These are phyloP conservation scores for Gracilaria domingensis DNA, from an alignment of 23 red algal species.

Conservation along the genomic window DNA sequence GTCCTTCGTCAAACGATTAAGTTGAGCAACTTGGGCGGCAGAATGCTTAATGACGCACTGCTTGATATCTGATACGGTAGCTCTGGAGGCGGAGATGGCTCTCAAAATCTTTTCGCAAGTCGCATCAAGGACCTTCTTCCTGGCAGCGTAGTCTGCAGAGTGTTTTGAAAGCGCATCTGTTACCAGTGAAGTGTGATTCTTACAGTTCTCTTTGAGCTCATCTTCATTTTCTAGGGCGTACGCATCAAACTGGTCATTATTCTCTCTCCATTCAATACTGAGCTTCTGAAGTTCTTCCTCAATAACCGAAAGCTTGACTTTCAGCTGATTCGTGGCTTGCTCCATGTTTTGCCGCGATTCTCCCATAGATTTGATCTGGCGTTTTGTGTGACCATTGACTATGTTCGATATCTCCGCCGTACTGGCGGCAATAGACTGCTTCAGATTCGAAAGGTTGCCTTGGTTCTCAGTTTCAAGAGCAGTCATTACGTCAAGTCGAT, in stretches of 20 bases:
- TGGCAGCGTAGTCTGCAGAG: neutral
- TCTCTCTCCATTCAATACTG: neutral
- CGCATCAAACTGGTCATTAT: neutral
- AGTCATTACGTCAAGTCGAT: slow-evolving; percentile 33
- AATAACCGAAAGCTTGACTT: neutral
- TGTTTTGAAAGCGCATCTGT: neutral
- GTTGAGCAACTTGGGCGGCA: neutral
- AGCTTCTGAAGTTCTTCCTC: slow-evolving; percentile 11
- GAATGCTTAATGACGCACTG: slow-evolving; percentile 7
- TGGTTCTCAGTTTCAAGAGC: slow-evolving; percentile 53
- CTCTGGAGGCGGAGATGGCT: neutral
- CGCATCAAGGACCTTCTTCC: slow-evolving; percentile 4
- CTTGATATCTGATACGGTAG: slow-evolving; percentile 15
- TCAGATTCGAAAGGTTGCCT: slow-evolving; percentile 32
- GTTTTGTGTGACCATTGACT: neutral
- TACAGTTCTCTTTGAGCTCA: neutral
- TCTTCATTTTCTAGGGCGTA: neutral
- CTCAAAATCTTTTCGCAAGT: neutral
- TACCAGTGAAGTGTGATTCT: neutral
- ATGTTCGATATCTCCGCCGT: slow-evolving; percentile 18
- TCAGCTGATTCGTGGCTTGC: neutral
- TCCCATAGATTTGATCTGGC: slow-evolving; percentile 14
- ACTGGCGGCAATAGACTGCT: slow-evolving; percentile 21
- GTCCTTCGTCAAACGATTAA: slow-evolving; percentile 22
- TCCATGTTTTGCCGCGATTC: slow-evolving; percentile 14